A percentile compares a stretch with the other conserved stretches of the same genome.
Conservation (phyloP, 768 basidiomycete species). For the Hypholoma fasciculare region DNA sequence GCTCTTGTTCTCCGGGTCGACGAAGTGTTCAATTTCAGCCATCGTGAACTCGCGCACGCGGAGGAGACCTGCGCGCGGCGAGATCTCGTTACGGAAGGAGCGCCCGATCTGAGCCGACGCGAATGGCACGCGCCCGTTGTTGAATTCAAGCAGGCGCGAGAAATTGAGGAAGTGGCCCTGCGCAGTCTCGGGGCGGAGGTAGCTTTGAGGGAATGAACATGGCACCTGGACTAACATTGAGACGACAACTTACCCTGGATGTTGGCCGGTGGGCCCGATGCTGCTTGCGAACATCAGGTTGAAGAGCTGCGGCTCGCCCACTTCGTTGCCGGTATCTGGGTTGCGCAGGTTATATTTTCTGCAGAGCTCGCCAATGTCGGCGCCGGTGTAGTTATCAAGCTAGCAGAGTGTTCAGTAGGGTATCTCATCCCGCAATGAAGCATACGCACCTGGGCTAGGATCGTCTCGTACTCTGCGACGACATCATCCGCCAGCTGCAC, state of each 20-base stretch:
- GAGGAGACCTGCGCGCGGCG: slow-evolving; percentile 92
- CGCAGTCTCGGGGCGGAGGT: slow-evolving; percentile 95
- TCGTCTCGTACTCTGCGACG: slow-evolving; percentile 75
- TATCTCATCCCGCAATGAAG: background rate
- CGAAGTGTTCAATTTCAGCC: slow-evolving; percentile 99
- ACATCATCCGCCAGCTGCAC: slow-evolving; percentile 74
- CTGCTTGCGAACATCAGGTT: slow-evolving; percentile 98
- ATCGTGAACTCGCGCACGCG: slow-evolving; percentile 99
- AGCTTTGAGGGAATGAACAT: slow-evolving; percentile 45
- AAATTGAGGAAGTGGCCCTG: slow-evolving; percentile 99
- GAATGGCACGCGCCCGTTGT: slow-evolving; percentile 95
- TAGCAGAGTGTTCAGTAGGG: slow-evolving; percentile 24
- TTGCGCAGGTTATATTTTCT: slow-evolving; percentile 77
- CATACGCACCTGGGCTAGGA: slow-evolving; percentile 81
- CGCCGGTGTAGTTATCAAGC: slow-evolving; percentile 94
- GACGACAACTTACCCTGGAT: slow-evolving; percentile 71
- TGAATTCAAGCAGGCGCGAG: slow-evolving; percentile 94
- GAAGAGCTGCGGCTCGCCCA: slow-evolving; percentile 92
- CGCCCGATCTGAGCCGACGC: slow-evolving; percentile 97
- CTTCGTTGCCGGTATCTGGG: slow-evolving; percentile 91
- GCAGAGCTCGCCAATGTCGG: slow-evolving; percentile 87
- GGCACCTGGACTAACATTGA: background rate
- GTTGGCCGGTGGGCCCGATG: slow-evolving; percentile 96
- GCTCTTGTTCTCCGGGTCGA: slow-evolving; percentile 90
- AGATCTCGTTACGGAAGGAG: slow-evolving; percentile 97